Base-by-base conservation (phyloP, 2,329 filamentous ascomycete genomes). In the Calonectria montana region DNA sequence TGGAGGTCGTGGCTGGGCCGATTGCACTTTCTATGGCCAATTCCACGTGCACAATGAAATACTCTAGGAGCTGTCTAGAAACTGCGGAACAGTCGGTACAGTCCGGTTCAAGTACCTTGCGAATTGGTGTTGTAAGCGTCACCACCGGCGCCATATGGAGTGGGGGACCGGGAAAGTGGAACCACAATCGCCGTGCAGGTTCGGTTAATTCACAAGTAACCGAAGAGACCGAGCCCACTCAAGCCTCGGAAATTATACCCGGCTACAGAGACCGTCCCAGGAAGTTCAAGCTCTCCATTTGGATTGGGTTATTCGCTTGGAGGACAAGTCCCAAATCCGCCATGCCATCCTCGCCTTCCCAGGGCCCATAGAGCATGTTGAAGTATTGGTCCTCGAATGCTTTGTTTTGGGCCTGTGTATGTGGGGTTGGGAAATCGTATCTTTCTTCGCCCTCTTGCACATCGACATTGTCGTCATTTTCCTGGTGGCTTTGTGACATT, bases 331-430 rank as follows among this genome's bases (percentile, higher is more conserved):
- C 77, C 53, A 84, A 72, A 70, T 83, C 82, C 21, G 79, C 81
- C 16, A 83, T 67, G 0, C 79, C 79, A 63, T 83, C 81, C 43
- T 83, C 82, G 1, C 82, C 82, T 50, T 84, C 82, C 79, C 82
- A 83, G 16, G 81, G 78, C 2, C 80, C 79, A 21, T 81, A 82
- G 27, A 83, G 75, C 59, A 84, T 74, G 35, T 78, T 81, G 31
- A 83, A 81, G 63, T 84, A 83, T 43, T 83, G 82, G 39, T 83
- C 81, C 25, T 83, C 82, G 27, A 82, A 80, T 1, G 78, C 68
- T 13, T 80, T 80, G 6, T 78, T 77, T 48, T 76, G 77, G 12
- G 72, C 65, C 35, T 73, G 73, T 35, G 69, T 73, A 55, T 74
- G 74, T 4, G 66, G 68, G 12, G 69, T 67, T 9, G 70, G 72